Base-by-base conservation (phyloP, 768 basidiomycete genomes). In the Lentinula lateritia region DNA sequence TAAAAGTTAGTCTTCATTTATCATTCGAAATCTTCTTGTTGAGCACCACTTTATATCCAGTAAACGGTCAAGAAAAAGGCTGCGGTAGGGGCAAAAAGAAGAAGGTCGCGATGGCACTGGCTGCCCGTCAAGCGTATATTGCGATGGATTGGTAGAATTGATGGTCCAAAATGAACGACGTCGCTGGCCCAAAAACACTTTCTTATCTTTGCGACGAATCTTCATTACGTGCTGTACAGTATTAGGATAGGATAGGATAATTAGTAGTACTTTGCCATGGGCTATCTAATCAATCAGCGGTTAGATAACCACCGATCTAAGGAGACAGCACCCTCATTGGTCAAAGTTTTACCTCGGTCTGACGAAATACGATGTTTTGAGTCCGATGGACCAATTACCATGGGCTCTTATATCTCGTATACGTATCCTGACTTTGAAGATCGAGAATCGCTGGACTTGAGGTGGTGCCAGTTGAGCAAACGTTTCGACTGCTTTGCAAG, bases 391-490 rank as follows among this genome's bases (percentile, higher is more conserved):
- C 20, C 45, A 46, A 46, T 46, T 6, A 45, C 43, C 45, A 56
- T 56, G 55, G 55, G 55, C 23, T 56, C 55, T 45, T 56, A 41
- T 16, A 13, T 56, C 55, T 56, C 55, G 15, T 56, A 32, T 13
- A 41, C 55, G 13, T 23, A 46, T 46, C 45, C 45, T 8, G 55
- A 56, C 10, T 43, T 18, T 56, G 41, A 56, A 56, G 55, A 12
- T 34, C 55, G 12, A 41, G 55, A 56, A 12, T 20, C 39, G 10
- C 20, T 34, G 1, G 55, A 56, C 6, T 43, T 23, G 32, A 23
- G 6, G 12, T 56, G 55, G 55, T 56, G 23, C 55, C 55, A 42
- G 55, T 56, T 56, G 55, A 56, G 55, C 16, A 15, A 23, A 23
- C 6, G 35, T 38, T 34, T 38, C n/a, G 10, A 36, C 9, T 55